Percentiles rank a stretch among this genome's conserved stretches.
Evolutionary conservation across 495 filamentous ascomycete species (phyloP).

Genomic region (Daldinia concentrica): DNA sequence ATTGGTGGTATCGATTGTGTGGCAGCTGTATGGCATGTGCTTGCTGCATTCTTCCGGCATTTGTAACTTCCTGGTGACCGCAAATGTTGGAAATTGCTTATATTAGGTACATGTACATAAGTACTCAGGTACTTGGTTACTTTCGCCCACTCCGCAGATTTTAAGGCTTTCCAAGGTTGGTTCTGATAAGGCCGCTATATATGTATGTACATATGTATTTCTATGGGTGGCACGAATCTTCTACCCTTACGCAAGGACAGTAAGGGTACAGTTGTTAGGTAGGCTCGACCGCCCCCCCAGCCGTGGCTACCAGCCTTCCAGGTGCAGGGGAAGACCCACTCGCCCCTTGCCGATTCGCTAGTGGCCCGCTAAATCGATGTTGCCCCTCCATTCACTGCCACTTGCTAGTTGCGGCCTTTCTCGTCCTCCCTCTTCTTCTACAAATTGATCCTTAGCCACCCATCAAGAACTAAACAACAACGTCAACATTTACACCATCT

Average conservation of each 20-base stretch:
- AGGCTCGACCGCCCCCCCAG: slow-evolving; percentile 19
- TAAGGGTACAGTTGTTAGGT: no score
- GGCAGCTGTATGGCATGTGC: slow-evolving; percentile 25
- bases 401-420: slow-evolving; percentile 39
- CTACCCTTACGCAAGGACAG: slow-evolving; percentile 4
- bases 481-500: slow-evolving; percentile 33
- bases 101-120: background rate
- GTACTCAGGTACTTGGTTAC: no score
- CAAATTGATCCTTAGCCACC: slow-evolving; percentile 38
- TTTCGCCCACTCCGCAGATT: background rate
- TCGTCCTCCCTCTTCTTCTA: slow-evolving; percentile 36
- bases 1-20: slow-evolving; percentile 23
- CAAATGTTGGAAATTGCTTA: background rate
- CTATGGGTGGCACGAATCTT: slow-evolving; percentile 36
- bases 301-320: slow-evolving; percentile 10
- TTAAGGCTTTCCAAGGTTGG: background rate
- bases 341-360: slow-evolving; percentile 38
- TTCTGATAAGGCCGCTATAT: slow-evolving; percentile 24
- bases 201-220: background rate
- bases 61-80: slow-evolving; percentile 17
- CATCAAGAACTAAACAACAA: slow-evolving; percentile 31
- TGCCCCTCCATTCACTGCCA: slow-evolving; percentile 44
- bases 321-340: slow-evolving; percentile 30
- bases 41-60: slow-evolving; percentile 36
- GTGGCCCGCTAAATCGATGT: slow-evolving; percentile 29